phyloP scores from a whole-genome alignment of 257 asterid genomes.

The Scutellaria barbata region DNA sequence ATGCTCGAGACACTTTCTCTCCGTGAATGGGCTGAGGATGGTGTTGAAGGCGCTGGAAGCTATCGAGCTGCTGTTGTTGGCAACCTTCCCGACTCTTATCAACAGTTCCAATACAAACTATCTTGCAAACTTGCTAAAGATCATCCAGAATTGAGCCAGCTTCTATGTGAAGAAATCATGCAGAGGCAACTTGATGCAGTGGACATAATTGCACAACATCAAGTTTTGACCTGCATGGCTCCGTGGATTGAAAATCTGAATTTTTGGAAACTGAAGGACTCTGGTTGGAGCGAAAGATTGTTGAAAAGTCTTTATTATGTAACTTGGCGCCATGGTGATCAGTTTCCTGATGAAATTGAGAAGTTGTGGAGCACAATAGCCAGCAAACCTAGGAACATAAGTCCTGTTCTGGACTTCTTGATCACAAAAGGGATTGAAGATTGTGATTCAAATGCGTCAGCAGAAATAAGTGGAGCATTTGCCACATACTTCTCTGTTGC shows the following conservation, averaged over 20 bases:
- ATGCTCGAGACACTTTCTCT: conserved; percentile 99
- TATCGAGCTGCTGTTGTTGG: conserved; percentile 99
- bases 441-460: conserved; percentile 97
- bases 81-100: conserved; percentile 98
- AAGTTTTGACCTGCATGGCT: conserved; percentile 99
- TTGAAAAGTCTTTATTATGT: conserved; percentile 94
- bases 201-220: conserved; percentile 98
- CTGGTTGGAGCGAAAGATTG: conserved; percentile 97
- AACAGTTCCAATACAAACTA: conserved; percentile 97
- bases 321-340: conserved; percentile 99
- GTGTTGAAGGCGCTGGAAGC: conserved; percentile 82
- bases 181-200: conserved; percentile 99
- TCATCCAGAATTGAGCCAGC: conserved; percentile 98
- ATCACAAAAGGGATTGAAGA: conserved; percentile 98
- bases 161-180: conserved; percentile 98
- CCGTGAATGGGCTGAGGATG: conserved; percentile 99
- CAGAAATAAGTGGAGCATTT: conserved; percentile 99
- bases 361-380: conserved; percentile 99
- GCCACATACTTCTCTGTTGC: conserved; percentile 99
- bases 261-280: conserved; percentile 97
- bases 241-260: conserved; percentile 99
- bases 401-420: conserved; percentile 95
- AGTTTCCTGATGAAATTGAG: conserved; percentile 98
- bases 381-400: conserved; percentile 91
- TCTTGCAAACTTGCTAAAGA: conserved; percentile 99